Evolutionary conservation across 192 early-diverging fungal species (phyloP).

Genomic region (Entophlyctis helioformis): DNA sequence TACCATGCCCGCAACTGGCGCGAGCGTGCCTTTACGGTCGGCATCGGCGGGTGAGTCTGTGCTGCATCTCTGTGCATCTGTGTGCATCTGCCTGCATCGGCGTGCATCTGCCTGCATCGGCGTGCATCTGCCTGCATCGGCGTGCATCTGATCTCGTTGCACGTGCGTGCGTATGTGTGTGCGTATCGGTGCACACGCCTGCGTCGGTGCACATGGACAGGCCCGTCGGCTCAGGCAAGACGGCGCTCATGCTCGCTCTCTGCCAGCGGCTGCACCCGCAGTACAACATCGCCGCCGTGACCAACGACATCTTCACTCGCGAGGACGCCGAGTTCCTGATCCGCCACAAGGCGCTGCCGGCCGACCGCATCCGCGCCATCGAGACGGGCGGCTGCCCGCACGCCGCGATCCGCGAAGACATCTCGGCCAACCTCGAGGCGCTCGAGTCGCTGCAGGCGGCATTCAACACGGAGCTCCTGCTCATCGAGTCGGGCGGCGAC

Average conservation of each 20-base stretch:
- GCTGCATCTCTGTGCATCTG: background rate
- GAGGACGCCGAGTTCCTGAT: constrained; percentile 96
- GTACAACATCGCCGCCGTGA: constrained; percentile 81
- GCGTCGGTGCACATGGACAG: constrained; percentile 26
- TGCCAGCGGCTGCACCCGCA: constrained; percentile 69
- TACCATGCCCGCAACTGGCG: constrained; percentile 72
- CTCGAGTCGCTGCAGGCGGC: constrained; percentile 78
- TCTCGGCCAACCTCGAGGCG: constrained; percentile 87
- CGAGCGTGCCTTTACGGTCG: constrained; percentile 88
- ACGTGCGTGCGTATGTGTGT: no score
- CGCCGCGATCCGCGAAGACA: constrained; percentile 89
- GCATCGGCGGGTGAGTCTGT: constrained; percentile 69
- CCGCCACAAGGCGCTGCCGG: constrained; percentile 73
- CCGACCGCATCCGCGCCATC: constrained; percentile 81
- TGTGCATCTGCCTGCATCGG: background rate
- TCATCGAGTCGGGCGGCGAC: constrained; percentile 90
- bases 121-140: no score
- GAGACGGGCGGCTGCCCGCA: constrained; percentile 97
- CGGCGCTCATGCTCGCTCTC: constrained; percentile 81
- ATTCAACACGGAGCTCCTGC: constrained; percentile 68
- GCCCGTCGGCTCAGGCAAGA: constrained; percentile 93
- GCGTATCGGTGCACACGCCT: background rate
- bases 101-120: no score
- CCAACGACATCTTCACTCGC: constrained; percentile 95
- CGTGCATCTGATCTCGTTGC: background rate